Percentiles rank a stretch among this genome's conserved stretches.
Conservation (phyloP, 75 land plant genomes). For the Ceratopteris richardii region DNA sequence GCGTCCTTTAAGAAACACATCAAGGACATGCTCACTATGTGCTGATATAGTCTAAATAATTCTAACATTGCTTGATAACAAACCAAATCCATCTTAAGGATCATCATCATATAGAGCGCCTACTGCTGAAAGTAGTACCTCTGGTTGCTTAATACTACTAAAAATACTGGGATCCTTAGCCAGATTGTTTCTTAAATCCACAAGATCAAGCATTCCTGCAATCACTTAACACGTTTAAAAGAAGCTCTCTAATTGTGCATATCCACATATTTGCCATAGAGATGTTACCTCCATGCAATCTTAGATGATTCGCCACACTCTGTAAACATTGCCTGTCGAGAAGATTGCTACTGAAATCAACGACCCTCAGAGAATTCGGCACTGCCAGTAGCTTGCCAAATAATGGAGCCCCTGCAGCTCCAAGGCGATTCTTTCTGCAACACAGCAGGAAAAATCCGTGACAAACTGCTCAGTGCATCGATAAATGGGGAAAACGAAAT, state of each 20-base stretch:
- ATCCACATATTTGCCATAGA: no score
- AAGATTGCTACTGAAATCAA: conserved; percentile 2
- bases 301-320: neutral
- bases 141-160: neutral
- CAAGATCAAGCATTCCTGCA: neutral
- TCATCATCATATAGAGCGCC: neutral
- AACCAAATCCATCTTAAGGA: no score
- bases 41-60: no score
- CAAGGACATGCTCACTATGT: no score
- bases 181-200: neutral
- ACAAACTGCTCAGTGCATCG: no score
- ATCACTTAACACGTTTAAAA: neutral
- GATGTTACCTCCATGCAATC: neutral
- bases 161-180: neutral
- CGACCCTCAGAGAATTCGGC: neutral
- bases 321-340: neutral
- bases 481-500: no score
- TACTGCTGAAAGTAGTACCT: neutral
- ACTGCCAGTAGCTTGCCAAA: conserved; percentile 19
- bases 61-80: no score
- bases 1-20: no score
- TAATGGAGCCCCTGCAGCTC: conserved; percentile 38
- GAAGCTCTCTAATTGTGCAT: neutral
- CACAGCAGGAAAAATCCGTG: no score
- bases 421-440: conserved; percentile 51